Conservation (phyloP, 2,329 filamentous ascomycete genomes). For the Lojkania enalia region DNA sequence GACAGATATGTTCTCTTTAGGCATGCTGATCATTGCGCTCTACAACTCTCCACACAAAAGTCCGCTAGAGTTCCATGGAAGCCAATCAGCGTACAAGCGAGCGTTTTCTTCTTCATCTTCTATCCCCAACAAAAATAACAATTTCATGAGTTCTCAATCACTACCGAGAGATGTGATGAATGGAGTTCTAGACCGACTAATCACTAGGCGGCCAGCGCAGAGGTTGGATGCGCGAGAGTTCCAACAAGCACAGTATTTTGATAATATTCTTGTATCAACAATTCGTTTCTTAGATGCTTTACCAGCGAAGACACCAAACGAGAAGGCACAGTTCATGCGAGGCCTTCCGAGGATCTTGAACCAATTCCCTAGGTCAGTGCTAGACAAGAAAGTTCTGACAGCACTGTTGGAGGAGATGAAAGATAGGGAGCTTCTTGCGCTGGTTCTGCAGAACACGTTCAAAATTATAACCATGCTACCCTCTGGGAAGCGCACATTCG, state of each 20-base stretch:
- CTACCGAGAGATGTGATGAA: constrained; percentile 77
- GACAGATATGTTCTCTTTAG: constrained; percentile 92
- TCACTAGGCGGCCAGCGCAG: constrained; percentile 84
- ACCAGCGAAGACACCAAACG: constrained; percentile 85
- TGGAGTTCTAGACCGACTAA: constrained; percentile 79
- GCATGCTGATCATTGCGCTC: constrained; percentile 81
- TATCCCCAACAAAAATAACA: constrained; percentile 78
- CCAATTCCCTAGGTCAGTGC: constrained; percentile 88
- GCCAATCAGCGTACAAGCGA: constrained; percentile 81
- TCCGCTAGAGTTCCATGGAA: constrained; percentile 80
- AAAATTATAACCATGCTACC: constrained; percentile 82
- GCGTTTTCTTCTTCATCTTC: constrained; percentile 77
- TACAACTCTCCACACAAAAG: constrained; percentile 95
- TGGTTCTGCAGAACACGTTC: constrained; percentile 90
- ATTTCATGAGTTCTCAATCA: constrained; percentile 77
- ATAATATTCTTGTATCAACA: constrained; percentile 94
- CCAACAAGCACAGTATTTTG: constrained; percentile 93
- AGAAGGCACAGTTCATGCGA: constrained; percentile 90
- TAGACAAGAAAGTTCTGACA: constrained; percentile 92
- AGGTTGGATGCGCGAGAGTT: constrained; percentile 88
- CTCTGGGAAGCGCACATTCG: constrained; percentile 72
- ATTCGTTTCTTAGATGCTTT: constrained; percentile 92
- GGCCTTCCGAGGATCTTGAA: constrained; percentile 84
- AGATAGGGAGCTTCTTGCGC: constrained; percentile 80
- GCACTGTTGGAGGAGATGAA: constrained; percentile 92